Percentiles rank a stretch among this genome's conserved stretches.
Evolutionary conservation across 164 flowering plant species (phyloP).

Genomic region (Stephania yunnanensis): DNA sequence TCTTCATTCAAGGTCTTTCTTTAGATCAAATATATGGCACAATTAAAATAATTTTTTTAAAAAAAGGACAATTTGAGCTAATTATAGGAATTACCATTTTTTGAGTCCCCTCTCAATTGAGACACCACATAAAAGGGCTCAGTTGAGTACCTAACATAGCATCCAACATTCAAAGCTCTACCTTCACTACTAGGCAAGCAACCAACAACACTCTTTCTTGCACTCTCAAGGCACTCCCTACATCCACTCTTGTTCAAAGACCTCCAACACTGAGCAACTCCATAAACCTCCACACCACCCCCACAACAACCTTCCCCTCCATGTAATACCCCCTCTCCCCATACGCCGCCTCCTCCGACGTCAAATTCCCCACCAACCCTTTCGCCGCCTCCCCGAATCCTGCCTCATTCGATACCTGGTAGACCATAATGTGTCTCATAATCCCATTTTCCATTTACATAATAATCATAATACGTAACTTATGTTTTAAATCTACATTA

Average conservation of each 20-base stretch:
- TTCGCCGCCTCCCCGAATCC: not conserved
- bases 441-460: too few relatives aligned
- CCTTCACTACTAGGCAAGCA: not conserved
- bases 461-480: too few relatives aligned
- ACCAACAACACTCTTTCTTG: not conserved
- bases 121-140: not conserved
- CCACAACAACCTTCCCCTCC: not conserved
- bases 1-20: not conserved
- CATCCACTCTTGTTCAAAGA: not conserved
- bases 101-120: not conserved
- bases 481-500: too few relatives aligned
- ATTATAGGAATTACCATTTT: not conserved
- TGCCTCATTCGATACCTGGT: not conserved
- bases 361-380: not conserved
- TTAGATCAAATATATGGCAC: too few relatives aligned
- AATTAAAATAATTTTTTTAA: too few relatives aligned
- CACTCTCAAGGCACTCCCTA: not conserved
- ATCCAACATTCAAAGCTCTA: slow-evolving; percentile 1
- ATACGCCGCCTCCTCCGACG: not conserved
- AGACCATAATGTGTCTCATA: too few relatives aligned
- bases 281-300: not conserved
- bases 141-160: not conserved
- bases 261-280: not conserved
- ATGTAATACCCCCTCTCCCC: not conserved
- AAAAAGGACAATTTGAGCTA: too few relatives aligned